Base-by-base conservation (phyloP, 2,329 filamentous ascomycete genomes). In the Colletotrichum sp. region DNA sequence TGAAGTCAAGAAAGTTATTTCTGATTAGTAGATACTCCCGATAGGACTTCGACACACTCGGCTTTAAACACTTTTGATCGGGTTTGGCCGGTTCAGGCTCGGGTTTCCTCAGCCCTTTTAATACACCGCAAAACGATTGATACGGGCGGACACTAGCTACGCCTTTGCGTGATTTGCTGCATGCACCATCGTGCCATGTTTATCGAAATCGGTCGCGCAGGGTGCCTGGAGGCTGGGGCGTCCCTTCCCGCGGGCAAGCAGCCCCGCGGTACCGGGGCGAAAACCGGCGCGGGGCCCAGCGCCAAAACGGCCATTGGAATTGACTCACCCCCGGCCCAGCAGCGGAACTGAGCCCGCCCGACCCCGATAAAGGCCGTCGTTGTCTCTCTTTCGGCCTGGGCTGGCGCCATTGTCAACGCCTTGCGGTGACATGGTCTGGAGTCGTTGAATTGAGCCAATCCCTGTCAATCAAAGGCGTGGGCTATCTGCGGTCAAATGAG, bases 231-330 rank as follows among this genome's bases (percentile, higher is more conserved):
- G 36, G 57, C 68, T 70, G 74, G 64, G 74, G 24, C 28, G 44
- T 49, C 39, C 44, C 57, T 76, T 30, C 60, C 74, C 74, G 74
- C 74, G 74, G 74, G 49, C 74, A 76, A 76, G 32, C 39, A 55
- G 7, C 32, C 72, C 73, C 65, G 59, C 70, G 59, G 39, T 44
- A 62, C 71, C 65, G 65, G 66, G 71, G 64, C 74, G 70, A 76
- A 76, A 76, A 76, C 74, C 74, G 74, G 74, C 71, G 65, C 59
- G 74, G 71, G 71, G 57, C 63, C 70, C 59, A n/a, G 4, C 44
- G 44, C 44, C 44, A 52, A 52, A 52, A n/a, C 28, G 57, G 60
- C 36, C 60, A 32, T 10, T 55, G 44, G 10, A 15, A 32, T 71
- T 52, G 8, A 73, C 44, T 73, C 32, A 76, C 28, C 26, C 59